Base-by-base conservation (phyloP, 495 filamentous ascomycete genomes). In the Xylaria scruposa region DNA sequence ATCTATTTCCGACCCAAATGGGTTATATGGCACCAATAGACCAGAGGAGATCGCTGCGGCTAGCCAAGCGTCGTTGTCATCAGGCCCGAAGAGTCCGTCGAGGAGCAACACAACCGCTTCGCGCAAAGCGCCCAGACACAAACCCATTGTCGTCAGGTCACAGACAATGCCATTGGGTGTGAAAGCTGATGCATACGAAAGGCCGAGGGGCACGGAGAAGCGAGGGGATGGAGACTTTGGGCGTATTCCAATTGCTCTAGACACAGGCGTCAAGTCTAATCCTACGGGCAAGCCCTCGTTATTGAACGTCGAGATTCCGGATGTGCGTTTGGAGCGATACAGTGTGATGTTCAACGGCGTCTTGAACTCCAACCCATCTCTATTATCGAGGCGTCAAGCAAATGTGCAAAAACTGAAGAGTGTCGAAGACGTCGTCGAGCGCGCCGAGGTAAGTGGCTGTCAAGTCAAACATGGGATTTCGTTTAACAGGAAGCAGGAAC, bases 301-400 rank as follows among this genome's bases (percentile, higher is more conserved):
- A 17, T 82, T 98, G 44, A 86, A 94, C 68, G 88, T 98, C 8
- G 89, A 96, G 44, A 97, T 98, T 47, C 95, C 95, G 0, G 85
- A 87, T 44, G 86, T 93, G 51, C 85, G 93, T 64, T 85, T 98
- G 85, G 95, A 97, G 77, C 85, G 95, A 29, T 98, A 97, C 73
- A 97, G 93, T 70, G 88, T 98, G 63, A 98, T 98, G 95, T 98
- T 98, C 80, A 88, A 91, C 59, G 90, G 87, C 54, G 86, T 97
- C 10, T 84, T 97, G 62, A 78, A 86, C 66, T 81, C 83, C 53
- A 84, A 84, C 54, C 77, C 75, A 49, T 83, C 86, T 0, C 82
- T 93, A 36, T 82, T 93, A 62, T 86, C 88, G 75, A 86, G 91
- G 75, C 86, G 92, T 51, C 91, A 93, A 77, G 92, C 88, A 46